Evolutionary conservation across 805 yeast species (phyloP).

Genomic region (Saccharomycopsis malanga): DNA sequence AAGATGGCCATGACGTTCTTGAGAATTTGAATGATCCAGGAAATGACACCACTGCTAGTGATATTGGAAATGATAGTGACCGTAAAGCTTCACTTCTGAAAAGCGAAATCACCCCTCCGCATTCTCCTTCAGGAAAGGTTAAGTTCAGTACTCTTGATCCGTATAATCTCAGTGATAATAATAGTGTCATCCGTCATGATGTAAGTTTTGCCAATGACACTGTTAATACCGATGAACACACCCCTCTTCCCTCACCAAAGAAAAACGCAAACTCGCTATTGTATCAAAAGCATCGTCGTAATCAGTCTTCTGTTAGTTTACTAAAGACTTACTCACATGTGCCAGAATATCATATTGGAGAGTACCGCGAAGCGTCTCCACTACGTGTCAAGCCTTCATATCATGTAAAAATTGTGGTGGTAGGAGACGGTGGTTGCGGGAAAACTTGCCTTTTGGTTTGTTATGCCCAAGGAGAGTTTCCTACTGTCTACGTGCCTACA

Average conservation of each 20-base stretch:
- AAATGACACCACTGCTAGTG: conserved; percentile 26
- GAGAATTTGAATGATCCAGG: conserved; percentile 21
- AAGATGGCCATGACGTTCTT: no score
- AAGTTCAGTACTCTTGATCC: background rate
- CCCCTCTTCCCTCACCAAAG: conserved; percentile 18
- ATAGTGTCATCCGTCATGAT: background rate
- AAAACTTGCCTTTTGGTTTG: conserved; percentile 67
- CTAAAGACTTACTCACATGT: conserved; percentile 16
- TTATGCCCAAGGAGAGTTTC: conserved; percentile 64
- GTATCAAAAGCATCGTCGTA: conserved; percentile 18
- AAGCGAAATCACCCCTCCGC: background rate
- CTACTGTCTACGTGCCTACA: conserved; percentile 71
- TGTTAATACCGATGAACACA: conserved; percentile 7
- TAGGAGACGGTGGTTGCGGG: conserved; percentile 92
- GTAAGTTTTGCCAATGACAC: background rate
- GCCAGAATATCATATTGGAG: conserved; percentile 18
- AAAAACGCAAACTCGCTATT: conserved; percentile 7
- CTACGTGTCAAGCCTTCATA: conserved; percentile 24
- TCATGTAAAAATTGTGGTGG: conserved; percentile 60
- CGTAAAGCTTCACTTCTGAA: background rate
- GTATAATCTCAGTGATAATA: background rate
- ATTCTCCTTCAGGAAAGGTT: conserved; percentile 2
- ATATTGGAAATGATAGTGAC: conserved; percentile 21
- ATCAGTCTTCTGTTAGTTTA: conserved; percentile 18
- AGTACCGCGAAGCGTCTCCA: background rate